Percentiles rank a stretch among this genome's conserved stretches.
These are phyloP conservation scores for Akebia trifoliata DNA, from an alignment of 164 flowering plant genomes.

Conservation along the genomic window DNA sequence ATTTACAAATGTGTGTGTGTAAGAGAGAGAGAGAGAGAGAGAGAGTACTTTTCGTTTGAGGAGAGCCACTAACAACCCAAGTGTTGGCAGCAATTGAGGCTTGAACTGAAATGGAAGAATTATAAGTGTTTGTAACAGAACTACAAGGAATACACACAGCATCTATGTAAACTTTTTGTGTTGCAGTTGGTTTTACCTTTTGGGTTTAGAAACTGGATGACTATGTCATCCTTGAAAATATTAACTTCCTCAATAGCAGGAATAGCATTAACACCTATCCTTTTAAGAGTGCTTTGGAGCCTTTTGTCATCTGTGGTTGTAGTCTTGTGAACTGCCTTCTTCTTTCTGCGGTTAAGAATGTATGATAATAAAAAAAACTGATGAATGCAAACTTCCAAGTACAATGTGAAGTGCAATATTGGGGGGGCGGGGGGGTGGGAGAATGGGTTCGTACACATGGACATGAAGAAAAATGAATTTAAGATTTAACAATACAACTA, in stretches of 20 bases:
- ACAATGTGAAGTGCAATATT: no score
- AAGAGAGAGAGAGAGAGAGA: no score
- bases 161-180: not conserved
- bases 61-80: conserved; percentile 93
- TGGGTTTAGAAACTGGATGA: conserved; percentile 54
- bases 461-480: no score
- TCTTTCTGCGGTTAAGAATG: conserved; percentile 55
- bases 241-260: conserved; percentile 71
- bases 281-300: conserved; percentile 86
- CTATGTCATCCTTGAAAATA: conserved; percentile 63
- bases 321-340: conserved; percentile 94
- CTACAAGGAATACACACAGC: not conserved
- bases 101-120: conserved; percentile 64
- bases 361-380: not conserved
- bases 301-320: conserved; percentile 92
- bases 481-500: no score
- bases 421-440: no score
- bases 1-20: no score
- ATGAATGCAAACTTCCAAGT: not conserved
- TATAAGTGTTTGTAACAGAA: not conserved
- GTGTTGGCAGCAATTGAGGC: conserved; percentile 90
- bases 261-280: conserved; percentile 70
- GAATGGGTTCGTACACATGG: no score
- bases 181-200: conserved; percentile 32
- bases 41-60: conserved; percentile 70